Conservation (phyloP, 257 asterid species). For the Plantago elongata region DNA sequence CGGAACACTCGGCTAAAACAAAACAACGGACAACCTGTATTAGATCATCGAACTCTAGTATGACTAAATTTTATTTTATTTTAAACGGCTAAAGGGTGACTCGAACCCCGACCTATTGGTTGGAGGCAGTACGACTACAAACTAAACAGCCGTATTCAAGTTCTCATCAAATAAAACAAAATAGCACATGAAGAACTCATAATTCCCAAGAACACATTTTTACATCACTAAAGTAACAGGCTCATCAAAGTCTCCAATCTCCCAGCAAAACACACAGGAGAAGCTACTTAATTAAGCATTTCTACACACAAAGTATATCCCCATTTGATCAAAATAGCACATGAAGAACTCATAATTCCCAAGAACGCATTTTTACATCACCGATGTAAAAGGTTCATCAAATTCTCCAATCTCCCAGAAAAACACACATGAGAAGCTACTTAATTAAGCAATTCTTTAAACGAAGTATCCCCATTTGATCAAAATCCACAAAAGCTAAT, state of each 20-base stretch:
- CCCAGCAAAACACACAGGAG: conserved; percentile 3
- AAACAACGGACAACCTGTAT: conserved; percentile 9
- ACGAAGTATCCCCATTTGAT: no score
- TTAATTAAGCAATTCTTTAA: no score
- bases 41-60: neutral
- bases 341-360: neutral
- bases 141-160: no score
- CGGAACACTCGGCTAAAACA: conserved; percentile 38
- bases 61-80: neutral
- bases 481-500: no score
- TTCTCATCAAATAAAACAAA: neutral
- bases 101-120: neutral
- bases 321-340: neutral
- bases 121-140: neutral
- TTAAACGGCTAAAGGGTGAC: no score
- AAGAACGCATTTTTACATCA: neutral
- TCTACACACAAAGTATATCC: no score
- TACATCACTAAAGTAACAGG: neutral
- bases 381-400: neutral
- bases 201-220: neutral
- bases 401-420: neutral
- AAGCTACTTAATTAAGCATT: neutral
- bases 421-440: conserved; percentile 3
- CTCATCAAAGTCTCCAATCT: neutral
- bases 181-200: neutral